These are phyloP conservation scores for Monosporascus sp. DNA, from an alignment of 2,329 filamentous ascomycete species.

Conservation along the genomic window DNA sequence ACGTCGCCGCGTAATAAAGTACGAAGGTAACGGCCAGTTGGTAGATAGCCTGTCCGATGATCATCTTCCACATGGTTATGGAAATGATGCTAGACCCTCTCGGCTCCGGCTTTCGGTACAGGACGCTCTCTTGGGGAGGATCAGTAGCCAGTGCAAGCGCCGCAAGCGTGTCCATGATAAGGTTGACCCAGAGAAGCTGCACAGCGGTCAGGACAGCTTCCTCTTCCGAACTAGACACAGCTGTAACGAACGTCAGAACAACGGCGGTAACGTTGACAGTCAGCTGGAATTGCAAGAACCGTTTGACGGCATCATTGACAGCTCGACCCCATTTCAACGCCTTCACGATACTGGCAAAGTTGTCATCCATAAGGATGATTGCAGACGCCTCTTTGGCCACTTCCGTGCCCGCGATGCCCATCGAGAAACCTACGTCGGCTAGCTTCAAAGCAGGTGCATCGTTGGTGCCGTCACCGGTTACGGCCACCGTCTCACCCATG, in stretches of 20 bases:
- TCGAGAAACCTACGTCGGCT: constrained; percentile 79
- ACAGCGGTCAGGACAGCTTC: constrained; percentile 79
- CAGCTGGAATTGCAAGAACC: constrained; percentile 72
- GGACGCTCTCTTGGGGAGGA: constrained; percentile 75
- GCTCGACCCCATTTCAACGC: constrained; percentile 76
- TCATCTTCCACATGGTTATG: constrained; percentile 99
- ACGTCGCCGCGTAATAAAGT: constrained; percentile 69
- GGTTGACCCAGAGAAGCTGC: constrained; percentile 91
- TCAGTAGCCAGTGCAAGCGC: constrained; percentile 86
- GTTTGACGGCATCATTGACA: constrained; percentile 73
- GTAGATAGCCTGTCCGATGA: constrained; percentile 85
- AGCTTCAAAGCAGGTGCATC: constrained; percentile 77
- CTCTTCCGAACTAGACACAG: constrained; percentile 66
- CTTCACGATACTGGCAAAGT: constrained; percentile 82
- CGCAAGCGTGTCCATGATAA: constrained; percentile 96
- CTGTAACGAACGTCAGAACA: constrained; percentile 79
- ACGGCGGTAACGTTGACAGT: constrained; percentile 93
- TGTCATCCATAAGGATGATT: constrained; percentile 85
- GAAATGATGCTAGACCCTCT: constrained; percentile 65
- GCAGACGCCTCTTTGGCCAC: constrained; percentile 81
- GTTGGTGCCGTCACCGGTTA: constrained; percentile 80
- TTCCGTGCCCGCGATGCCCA: constrained; percentile 80
- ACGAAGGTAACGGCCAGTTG: constrained; percentile 77
- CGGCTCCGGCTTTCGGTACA: constrained; percentile 67
- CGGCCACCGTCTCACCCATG: constrained; percentile 71